Evolutionary conservation across 179 eudicot species (phyloP), one percentile per base, ranked within the genome.

Genomic region (Nepenthes alata): DNA sequence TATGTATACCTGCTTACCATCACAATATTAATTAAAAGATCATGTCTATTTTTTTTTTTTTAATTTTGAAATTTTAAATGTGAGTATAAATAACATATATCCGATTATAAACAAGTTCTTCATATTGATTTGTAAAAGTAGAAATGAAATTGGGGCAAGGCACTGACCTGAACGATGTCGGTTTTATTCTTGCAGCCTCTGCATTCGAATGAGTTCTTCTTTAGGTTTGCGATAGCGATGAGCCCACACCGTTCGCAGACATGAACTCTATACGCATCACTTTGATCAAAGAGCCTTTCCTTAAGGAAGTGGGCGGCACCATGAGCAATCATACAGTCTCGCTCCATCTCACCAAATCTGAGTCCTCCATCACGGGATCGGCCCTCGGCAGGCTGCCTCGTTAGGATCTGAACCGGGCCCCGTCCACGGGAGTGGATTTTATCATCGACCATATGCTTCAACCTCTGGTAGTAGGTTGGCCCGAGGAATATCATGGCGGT

Each of bases 281-380:
- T 90, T 59, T 90, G 97, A 74, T 90, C 97, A 63, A 90, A 90
- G 37, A 90, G 84, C 70, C 97, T 80, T 54, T 90, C 97, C 73
- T 90, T 90, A 34, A 90, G 86, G 48, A 90, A 90, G 56, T 90
- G 88, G 34, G 97, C 97, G 38, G 97, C 97, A 59, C 97, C 97
- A 60, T 90, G 96, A 0, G 97, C 97, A 78, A 90, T 90, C 97
- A 90, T 90, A 57, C 97, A 90, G 58, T 90, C 97, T 53, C 97
- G 72, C 62, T 90, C 97, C 97, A 90, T 90, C 76, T 90, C 97
- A 53, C 97, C 97, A 66, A 90, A 90, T 11, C 95, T 80, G 11
- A 88, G 93, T 62, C 97, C 95, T 51, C 95, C 97, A 74, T 90
- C 97, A 67, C 97, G 95, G 51, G 97, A 90, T 16, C 95, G 76